Conservation (phyloP, 495 filamentous ascomycete species). For the Penicillium coprophilum region DNA sequence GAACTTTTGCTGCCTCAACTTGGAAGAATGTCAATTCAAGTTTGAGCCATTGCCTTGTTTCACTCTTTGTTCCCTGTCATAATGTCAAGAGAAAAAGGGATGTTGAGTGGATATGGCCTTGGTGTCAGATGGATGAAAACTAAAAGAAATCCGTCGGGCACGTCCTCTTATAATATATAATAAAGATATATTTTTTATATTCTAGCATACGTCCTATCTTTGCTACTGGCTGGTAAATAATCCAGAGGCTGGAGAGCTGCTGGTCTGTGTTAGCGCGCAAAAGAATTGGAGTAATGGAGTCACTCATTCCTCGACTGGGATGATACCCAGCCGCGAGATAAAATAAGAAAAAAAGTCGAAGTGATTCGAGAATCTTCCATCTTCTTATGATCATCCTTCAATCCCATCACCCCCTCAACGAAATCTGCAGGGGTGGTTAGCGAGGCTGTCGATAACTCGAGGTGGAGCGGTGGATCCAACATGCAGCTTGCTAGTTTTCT, state of each 20-base stretch:
- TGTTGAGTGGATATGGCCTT: background rate
- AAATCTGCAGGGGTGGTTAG: conserved; percentile 5
- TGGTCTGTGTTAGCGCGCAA: conserved; percentile 40
- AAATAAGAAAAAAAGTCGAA: background rate
- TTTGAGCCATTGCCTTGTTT: background rate
- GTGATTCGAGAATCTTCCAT: conserved; percentile 24
- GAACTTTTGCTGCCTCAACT: background rate
- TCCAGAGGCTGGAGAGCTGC: conserved; percentile 36
- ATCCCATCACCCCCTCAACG: conserved; percentile 8
- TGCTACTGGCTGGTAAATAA: conserved; percentile 29
- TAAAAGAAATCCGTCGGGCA: background rate
- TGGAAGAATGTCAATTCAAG: conserved; percentile 1
- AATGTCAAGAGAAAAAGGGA: background rate
- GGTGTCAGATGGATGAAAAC: background rate
- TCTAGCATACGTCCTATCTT: conserved; percentile 6
- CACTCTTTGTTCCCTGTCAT: background rate
- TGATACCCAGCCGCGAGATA: conserved; percentile 11
- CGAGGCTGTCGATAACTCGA: conserved; percentile 12
- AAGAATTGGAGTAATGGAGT: conserved; percentile 30
- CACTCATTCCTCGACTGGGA: conserved; percentile 15
- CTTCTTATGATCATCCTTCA: conserved; percentile 7
- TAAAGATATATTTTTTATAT: conserved; percentile 10
- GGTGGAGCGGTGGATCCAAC: conserved; percentile 35
- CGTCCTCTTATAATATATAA: conserved; percentile 13
- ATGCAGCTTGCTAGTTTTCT: conserved; percentile 34